phyloP scores from a whole-genome alignment of 352 stramenopile species.

The Globisporangium megalacanthum region DNA sequence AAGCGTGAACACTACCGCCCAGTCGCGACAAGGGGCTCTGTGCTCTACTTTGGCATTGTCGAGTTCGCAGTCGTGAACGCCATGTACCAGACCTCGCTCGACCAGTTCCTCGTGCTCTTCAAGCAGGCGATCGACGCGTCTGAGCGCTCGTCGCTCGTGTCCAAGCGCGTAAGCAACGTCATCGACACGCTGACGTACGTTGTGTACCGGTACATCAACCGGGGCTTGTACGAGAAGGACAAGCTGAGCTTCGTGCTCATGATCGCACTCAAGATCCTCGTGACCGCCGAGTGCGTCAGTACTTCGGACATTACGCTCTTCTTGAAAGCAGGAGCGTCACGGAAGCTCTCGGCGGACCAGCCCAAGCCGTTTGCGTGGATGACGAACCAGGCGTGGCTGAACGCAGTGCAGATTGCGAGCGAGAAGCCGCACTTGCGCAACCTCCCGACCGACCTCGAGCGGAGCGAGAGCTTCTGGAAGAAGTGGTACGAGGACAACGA shows the following conservation, averaged over 20 bases:
- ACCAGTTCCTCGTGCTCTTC: slow-evolving; percentile 89
- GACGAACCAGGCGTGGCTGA: slow-evolving; percentile 56
- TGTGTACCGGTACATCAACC: slow-evolving; percentile 70
- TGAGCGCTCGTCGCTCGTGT: slow-evolving; percentile 69
- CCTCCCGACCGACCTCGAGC: slow-evolving; percentile 57
- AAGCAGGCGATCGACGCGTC: slow-evolving; percentile 76
- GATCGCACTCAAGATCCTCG: slow-evolving; percentile 70
- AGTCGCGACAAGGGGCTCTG: slow-evolving; percentile 77
- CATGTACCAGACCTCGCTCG: slow-evolving; percentile 90
- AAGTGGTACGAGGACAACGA: slow-evolving; percentile 83
- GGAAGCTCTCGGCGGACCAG: slow-evolving; percentile 57
- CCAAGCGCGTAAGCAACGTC: slow-evolving; percentile 85
- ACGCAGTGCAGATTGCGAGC: slow-evolving; percentile 58
- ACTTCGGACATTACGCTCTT: slow-evolving; percentile 60
- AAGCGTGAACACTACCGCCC: slow-evolving; percentile 90
- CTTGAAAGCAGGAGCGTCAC: slow-evolving; percentile 60
- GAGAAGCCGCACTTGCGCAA: slow-evolving; percentile 66
- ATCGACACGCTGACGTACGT: slow-evolving; percentile 85
- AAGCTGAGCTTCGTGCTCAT: slow-evolving; percentile 74
- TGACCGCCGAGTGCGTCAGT: slow-evolving; percentile 49
- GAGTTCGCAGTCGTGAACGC: slow-evolving; percentile 84
- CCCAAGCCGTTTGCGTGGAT: slow-evolving; percentile 75
- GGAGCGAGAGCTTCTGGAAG: slow-evolving; percentile 60
- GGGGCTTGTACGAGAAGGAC: slow-evolving; percentile 70
- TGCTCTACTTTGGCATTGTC: slow-evolving; percentile 89